Conservation (phyloP, 345 rosid species). For the Populus simonii region DNA sequence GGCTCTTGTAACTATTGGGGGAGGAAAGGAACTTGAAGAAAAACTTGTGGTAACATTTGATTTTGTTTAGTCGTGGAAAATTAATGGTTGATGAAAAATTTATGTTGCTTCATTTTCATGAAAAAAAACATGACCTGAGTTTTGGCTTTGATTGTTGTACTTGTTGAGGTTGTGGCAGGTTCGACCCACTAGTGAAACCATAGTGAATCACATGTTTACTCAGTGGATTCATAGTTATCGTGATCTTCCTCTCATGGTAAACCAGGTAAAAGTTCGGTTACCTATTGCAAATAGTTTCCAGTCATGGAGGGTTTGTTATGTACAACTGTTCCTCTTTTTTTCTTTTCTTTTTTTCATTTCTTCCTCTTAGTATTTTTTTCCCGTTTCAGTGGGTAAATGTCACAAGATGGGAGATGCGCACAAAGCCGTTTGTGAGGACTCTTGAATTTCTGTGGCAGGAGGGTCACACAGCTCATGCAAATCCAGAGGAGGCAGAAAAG, state of each 20-base stretch:
- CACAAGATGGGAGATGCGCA: slow-evolving; percentile 95
- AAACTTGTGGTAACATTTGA: slow-evolving; percentile 76
- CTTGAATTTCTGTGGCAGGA: slow-evolving; percentile 98
- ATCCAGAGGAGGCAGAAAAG: slow-evolving; percentile 83
- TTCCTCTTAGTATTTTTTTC: background rate
- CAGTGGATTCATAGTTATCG: slow-evolving; percentile 96
- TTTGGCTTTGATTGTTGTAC: slow-evolving; percentile 66
- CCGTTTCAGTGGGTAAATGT: slow-evolving; percentile 82
- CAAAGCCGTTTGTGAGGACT: slow-evolving; percentile 91
- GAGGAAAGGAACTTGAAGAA: slow-evolving; percentile 93
- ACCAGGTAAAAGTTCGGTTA: slow-evolving; percentile 52
- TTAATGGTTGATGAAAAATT: background rate
- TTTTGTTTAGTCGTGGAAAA: background rate
- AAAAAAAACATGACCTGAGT: slow-evolving; percentile 18
- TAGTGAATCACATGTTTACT: slow-evolving; percentile 93
- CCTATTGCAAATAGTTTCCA: background rate
- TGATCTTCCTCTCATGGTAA: slow-evolving; percentile 91
- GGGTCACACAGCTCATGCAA: slow-evolving; percentile 94
- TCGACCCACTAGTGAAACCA: slow-evolving; percentile 93
- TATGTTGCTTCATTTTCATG: background rate
- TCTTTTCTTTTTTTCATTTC: background rate
- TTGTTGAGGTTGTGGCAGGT: slow-evolving; percentile 96
- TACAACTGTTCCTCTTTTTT: background rate
- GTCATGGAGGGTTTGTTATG: background rate
- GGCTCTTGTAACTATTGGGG: slow-evolving; percentile 85